A percentile compares a stretch with the other conserved stretches of the same genome.
Conservation (phyloP, 108 stramenopile species). For the Nannochloropsis gaditana region DNA sequence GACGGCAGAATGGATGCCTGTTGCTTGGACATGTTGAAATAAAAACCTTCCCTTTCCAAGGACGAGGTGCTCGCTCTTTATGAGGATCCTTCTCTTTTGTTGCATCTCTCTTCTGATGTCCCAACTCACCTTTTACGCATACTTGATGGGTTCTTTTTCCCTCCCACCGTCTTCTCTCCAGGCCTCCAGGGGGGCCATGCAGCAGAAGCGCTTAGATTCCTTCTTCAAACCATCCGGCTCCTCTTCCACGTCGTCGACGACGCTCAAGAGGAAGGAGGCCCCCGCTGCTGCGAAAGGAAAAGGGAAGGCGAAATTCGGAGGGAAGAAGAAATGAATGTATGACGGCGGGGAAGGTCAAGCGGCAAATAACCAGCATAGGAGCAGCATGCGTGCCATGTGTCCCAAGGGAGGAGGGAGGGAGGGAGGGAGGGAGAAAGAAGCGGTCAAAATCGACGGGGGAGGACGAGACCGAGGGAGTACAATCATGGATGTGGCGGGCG, state of each 20-base stretch:
- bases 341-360: too few species aligned
- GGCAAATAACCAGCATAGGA: too few species aligned
- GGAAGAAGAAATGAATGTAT: not conserved
- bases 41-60: too few species aligned
- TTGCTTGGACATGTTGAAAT: not conserved
- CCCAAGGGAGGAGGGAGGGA: too few species aligned
- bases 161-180: not conserved
- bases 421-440: too few species aligned
- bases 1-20: not conserved
- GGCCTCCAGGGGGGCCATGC: not conserved
- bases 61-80: not conserved
- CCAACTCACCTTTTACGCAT: not conserved
- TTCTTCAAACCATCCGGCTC: not conserved
- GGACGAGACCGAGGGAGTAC: too few species aligned
- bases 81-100: not conserved
- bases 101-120: not conserved
- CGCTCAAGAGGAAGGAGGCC: not conserved
- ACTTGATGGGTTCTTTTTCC: not conserved
- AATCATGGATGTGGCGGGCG: too few species aligned
- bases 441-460: too few species aligned
- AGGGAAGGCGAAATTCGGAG: not conserved
- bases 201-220: not conserved
- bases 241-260: not conserved
- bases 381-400: too few species aligned
- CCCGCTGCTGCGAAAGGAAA: not conserved